Base-by-base conservation (phyloP, 495 filamentous ascomycete genomes). In the Neurospora terricola region DNA sequence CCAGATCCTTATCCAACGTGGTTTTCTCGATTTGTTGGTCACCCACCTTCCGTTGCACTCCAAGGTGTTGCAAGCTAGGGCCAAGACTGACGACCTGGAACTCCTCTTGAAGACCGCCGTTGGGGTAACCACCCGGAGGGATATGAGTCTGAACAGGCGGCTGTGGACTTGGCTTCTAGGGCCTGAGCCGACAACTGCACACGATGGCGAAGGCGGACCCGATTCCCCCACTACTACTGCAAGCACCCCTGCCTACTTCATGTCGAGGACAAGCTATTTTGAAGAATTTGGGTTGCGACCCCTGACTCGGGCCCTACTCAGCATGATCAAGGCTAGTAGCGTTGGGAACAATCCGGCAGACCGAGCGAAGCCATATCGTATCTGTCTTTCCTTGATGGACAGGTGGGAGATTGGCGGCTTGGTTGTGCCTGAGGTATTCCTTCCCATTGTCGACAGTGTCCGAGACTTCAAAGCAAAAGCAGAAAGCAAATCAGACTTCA, bases 161-260 rank as follows among this genome's bases (percentile, higher is more conserved):
- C 84, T 99, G 42, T 99, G 96, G 95, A 86, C 92, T n/a, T 99
- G 96, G 96, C 89, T 98, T 72, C 83, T 99, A 9, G 96, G 96
- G 3, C 94, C 94, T 2, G 92, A 96, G 72, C 87, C 88, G 36
- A 74, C 86, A 2, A 72, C 75, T 4, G 83, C 81, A 43, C 84
- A 85, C 34, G 81, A 85, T n/a, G 72, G 77, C 9, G 86, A 86
- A 39, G 80, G 80, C 39, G 79, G 79, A n/a, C 71, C 81, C 10
- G 86, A 90, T 74, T 85, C 86, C 34, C 85, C 86, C 23, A 77
- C 80, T 54, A 85, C 83, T 11, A 82, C 83, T 16, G 80, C 84
- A 11, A 81, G 80, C 38, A 84, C 87, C 4, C 81, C 84, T 2
- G 78, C 77, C 8, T 82, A 77, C 72, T 80, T 85, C 2, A 80